A percentile compares a stretch with the other conserved stretches of the same genome.
Conservation (phyloP, 2,329 filamentous ascomycete species). For the Aspergillus felis region DNA sequence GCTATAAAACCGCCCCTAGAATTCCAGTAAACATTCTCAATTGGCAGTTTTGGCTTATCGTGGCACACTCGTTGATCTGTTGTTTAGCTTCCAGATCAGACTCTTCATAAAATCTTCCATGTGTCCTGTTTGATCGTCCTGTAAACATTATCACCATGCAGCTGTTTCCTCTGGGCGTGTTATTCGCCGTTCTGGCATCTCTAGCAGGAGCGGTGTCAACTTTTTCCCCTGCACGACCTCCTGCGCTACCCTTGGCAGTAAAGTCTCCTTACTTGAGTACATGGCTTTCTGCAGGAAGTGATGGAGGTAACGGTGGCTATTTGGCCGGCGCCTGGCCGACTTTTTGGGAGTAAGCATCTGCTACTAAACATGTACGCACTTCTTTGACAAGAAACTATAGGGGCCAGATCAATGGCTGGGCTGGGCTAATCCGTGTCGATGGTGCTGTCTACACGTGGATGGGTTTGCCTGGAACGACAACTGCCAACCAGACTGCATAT, state of each 20-base stretch:
- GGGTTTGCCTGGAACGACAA: constrained; percentile 51
- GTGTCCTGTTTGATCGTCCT: constrained; percentile 16
- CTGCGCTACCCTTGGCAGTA: constrained; percentile 68
- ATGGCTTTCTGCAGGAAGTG: constrained; percentile 61
- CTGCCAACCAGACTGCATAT: constrained; percentile 57
- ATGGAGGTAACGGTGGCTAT: constrained; percentile 62
- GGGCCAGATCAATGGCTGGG: constrained; percentile 60
- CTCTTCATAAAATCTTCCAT: constrained; percentile 10
- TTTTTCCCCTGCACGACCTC: constrained; percentile 62
- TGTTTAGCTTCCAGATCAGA: constrained; percentile 5
- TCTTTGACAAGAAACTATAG: constrained; percentile 26
- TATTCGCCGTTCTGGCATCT: constrained; percentile 21
- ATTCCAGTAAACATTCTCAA: constrained; percentile 28
- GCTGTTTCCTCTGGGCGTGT: constrained; percentile 21
- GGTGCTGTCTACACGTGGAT: constrained; percentile 63
- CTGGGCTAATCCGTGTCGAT: constrained; percentile 67
- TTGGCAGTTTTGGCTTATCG: constrained; percentile 3
- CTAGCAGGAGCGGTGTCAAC: constrained; percentile 42
- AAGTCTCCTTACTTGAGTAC: constrained; percentile 70
- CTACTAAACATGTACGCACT: not conserved
- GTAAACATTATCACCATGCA: constrained; percentile 24
- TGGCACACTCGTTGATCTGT: not conserved
- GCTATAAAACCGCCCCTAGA: constrained; percentile 25
- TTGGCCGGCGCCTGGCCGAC: constrained; percentile 66
- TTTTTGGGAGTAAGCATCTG: constrained; percentile 61